Percentiles rank a stretch among this genome's conserved stretches.
Conservation (phyloP, 2,329 filamentous ascomycete species). For the Colletotrichum sp. region DNA sequence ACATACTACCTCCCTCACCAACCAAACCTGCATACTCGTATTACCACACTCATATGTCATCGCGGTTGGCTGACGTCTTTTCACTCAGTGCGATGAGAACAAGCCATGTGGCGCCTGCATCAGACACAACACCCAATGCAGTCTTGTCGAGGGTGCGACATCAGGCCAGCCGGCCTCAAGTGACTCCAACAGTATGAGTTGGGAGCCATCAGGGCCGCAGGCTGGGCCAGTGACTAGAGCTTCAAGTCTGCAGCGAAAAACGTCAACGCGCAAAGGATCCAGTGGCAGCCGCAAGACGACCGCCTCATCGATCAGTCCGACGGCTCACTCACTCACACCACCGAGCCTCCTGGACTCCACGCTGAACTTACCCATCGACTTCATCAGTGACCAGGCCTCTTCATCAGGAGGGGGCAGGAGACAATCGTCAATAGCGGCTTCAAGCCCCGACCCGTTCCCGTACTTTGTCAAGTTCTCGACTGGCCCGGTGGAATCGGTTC, state of each 20-base stretch:
- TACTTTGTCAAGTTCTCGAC: slow-evolving; percentile 28
- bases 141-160: slow-evolving; percentile 24
- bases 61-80: not conserved
- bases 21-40: not conserved
- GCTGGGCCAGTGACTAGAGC: not conserved
- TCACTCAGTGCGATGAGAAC: slow-evolving; percentile 39
- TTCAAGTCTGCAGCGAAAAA: not conserved
- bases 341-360: not conserved
- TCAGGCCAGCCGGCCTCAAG: not conserved
- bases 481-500: slow-evolving; percentile 18
- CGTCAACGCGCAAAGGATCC: not conserved
- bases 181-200: not conserved
- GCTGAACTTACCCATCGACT: not conserved
- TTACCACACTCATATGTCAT: not conserved
- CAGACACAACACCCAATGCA: slow-evolving; percentile 38
- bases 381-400: not conserved
- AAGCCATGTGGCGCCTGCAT: slow-evolving; percentile 40
- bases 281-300: not conserved
- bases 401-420: not conserved
- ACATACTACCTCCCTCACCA: not conserved
- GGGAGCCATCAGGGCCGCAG: not conserved
- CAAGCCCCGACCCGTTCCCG: slow-evolving; percentile 14
- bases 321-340: not conserved
- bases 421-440: not conserved
- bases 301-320: not conserved